Percentiles rank a stretch among this genome's conserved stretches.
phyloP scores from a whole-genome alignment of 2,329 filamentous ascomycete species.

The Dryadomyces sulphureus region DNA sequence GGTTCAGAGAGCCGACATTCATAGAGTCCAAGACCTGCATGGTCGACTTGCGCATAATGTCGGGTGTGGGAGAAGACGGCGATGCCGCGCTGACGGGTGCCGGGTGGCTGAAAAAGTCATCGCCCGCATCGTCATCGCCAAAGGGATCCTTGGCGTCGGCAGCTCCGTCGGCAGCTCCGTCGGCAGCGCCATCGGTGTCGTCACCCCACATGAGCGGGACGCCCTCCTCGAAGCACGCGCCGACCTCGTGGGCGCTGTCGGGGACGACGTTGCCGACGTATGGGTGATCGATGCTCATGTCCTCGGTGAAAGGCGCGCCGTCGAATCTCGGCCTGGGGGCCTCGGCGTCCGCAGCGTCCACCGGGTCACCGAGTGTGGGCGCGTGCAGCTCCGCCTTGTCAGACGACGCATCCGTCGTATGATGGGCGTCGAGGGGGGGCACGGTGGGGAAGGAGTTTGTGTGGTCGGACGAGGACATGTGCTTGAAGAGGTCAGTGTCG shows the following conservation, averaged over 20 bases:
- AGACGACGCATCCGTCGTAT: no score
- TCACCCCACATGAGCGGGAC: conserved; percentile 41
- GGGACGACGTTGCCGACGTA: conserved; percentile 28
- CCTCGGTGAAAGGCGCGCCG: neutral
- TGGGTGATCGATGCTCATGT: conserved; percentile 2
- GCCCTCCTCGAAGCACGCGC: conserved; percentile 55
- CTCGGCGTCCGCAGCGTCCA: no score
- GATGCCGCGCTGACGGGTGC: conserved; percentile 13
- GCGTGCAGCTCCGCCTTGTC: neutral
- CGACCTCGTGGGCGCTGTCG: conserved; percentile 27
- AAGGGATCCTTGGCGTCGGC: conserved; percentile 16
- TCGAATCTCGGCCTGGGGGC: neutral
- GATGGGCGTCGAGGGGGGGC: conserved; percentile 16
- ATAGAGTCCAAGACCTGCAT: conserved; percentile 45
- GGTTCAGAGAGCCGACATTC: conserved; percentile 16
- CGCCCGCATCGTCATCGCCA: conserved; percentile 31
- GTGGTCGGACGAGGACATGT: conserved; percentile 40
- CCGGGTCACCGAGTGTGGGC: no score
- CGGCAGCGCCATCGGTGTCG: conserved; percentile 13
- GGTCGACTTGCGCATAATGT: conserved; percentile 55
- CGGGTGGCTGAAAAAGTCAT: conserved; percentile 49
- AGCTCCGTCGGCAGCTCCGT: neutral
- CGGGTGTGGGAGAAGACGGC: conserved; percentile 3
- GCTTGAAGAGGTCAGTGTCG: conserved; percentile 43
- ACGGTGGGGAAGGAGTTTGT: conserved; percentile 50